These are phyloP conservation scores for Agrocybe chaxingu DNA, from an alignment of 768 basidiomycete species.

Conservation along the genomic window DNA sequence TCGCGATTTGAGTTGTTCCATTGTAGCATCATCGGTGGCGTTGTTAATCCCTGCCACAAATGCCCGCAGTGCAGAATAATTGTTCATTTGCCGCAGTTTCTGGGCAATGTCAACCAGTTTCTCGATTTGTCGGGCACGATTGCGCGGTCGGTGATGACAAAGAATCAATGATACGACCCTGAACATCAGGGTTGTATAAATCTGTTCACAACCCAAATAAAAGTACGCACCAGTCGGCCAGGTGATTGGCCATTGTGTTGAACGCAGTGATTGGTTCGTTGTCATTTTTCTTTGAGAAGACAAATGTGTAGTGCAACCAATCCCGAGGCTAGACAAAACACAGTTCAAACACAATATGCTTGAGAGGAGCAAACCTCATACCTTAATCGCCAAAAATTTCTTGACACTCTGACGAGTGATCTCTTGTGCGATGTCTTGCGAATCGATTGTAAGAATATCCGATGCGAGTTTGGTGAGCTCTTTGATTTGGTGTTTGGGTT, in stretches of 20 bases:
- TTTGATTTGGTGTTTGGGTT: constrained; percentile 59
- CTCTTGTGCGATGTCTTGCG: constrained; percentile 77
- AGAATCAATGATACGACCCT: constrained; percentile 93
- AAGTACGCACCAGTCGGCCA: constrained; percentile 71
- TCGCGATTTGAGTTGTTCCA: constrained; percentile 67
- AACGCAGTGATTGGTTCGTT: constrained; percentile 71
- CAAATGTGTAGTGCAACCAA: constrained; percentile 79
- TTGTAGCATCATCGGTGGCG: constrained; percentile 75
- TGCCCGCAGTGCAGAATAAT: constrained; percentile 90
- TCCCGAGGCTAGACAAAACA: constrained; percentile 65
- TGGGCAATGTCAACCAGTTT: constrained; percentile 85
- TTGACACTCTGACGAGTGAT: constrained; percentile 74
- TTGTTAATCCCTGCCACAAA: constrained; percentile 92
- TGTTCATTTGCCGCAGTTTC: constrained; percentile 77
- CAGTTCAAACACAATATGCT: constrained; percentile 7
- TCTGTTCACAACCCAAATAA: not conserved
- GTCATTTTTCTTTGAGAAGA: constrained; percentile 62
- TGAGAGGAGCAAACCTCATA: constrained; percentile 27
- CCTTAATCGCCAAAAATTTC: constrained; percentile 75
- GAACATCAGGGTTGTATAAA: constrained; percentile 1
- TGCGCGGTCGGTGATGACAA: constrained; percentile 75
- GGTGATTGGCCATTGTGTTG: constrained; percentile 75
- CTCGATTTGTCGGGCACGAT: constrained; percentile 80
- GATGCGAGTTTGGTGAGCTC: constrained; percentile 58
- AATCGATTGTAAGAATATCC: constrained; percentile 53